Base-by-base conservation (phyloP, 2,329 filamentous ascomycete species). In the Coniochaeta sp. region DNA sequence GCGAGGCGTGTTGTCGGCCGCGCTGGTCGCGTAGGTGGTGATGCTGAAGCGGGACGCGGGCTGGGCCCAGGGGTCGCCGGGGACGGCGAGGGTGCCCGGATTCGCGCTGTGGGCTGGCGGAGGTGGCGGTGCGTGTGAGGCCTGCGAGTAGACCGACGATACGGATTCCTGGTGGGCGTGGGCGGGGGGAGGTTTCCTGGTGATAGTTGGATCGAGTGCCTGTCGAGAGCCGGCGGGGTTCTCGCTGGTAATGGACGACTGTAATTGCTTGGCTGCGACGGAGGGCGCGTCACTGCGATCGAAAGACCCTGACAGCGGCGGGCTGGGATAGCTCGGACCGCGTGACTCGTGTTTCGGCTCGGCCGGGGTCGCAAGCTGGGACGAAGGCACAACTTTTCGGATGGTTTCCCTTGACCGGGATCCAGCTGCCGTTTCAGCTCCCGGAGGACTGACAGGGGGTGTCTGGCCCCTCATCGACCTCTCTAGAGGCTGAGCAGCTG, bases 1-100 rank as follows among this genome's bases (percentile, higher is more conserved):
- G 56, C 71, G 75, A 59, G 73, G 77, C 50, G 71, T 78, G 19
- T 73, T 76, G 19, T 73, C 76, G 14, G 73, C 72, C 52, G 78
- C 71, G 5, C 83, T 81, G 1, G 84, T 83, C 26, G 81, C 79
- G 66, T 82, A 86, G 1, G 85, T 88, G 8, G 83, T 86, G 63
- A 82, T 76, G 71, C 85, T 89, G 70, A 88, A 89, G 54, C 83
- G 81, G 56, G 85, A 88, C 2, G 76, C 71, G 6, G 83, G 83
- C 60, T 83, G 80, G 14, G 75, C 72, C 76, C 79, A 80, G 40
- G 79, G 68, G 50, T 76, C 72, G 55, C 75, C 64, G 28, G 70
- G 66, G 30, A 70, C 65, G 55, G 70, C 65, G 55, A 62, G 30
- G 57, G 57, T 58, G 36, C 22, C 62, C 28, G 59, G 42, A 40